A percentile compares a stretch with the other conserved stretches of the same genome.
phyloP scores from a whole-genome alignment of 805 yeast species.

The Metschnikowia baotianmanensis region DNA sequence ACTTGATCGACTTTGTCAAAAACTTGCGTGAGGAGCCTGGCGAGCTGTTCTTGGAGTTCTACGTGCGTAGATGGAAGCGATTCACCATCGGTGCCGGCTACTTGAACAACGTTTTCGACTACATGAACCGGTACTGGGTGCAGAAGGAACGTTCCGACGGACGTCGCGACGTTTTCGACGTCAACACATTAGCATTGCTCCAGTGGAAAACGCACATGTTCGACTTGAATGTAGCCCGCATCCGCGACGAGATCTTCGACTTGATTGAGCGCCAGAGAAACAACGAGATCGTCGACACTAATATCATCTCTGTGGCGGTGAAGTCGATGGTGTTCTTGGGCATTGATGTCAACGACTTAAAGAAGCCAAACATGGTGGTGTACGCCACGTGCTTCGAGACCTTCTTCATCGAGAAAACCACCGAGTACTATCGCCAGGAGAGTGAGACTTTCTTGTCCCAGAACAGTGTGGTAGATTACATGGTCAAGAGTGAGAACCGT shows the following conservation, averaged over 20 bases:
- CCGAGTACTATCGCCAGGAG: constrained; percentile 65
- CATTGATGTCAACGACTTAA: constrained; percentile 84
- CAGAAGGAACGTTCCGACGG: constrained; percentile 95
- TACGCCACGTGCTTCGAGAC: constrained; percentile 79
- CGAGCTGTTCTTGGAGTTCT: constrained; percentile 22
- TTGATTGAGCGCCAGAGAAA: constrained; percentile 77
- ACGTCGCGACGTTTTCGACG: constrained; percentile 83
- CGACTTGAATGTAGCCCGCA: constrained; percentile 53
- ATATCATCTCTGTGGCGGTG: constrained; percentile 67
- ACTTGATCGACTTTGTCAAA: constrained; percentile 59
- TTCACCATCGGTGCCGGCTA: constrained; percentile 89
- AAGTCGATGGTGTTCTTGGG: constrained; percentile 88
- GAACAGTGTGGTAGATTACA: constrained; percentile 86
- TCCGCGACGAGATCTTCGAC: constrained; percentile 70
- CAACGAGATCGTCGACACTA: constrained; percentile 68
- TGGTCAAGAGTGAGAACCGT: constrained; percentile 80
- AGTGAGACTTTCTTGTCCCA: constrained; percentile 61
- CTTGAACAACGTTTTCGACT: constrained; percentile 89
- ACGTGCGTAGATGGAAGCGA: constrained; percentile 76
- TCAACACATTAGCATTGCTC: constrained; percentile 80
- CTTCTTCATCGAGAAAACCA: constrained; percentile 69
- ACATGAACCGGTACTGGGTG: constrained; percentile 97
- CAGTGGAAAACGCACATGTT: constrained; percentile 89
- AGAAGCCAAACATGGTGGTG: constrained; percentile 77
- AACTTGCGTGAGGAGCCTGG: constrained; percentile 45